A percentile compares a stretch with the other conserved stretches of the same genome.
Conservation (phyloP, 169 alveolate species). For the Plasmodium vinckei region DNA sequence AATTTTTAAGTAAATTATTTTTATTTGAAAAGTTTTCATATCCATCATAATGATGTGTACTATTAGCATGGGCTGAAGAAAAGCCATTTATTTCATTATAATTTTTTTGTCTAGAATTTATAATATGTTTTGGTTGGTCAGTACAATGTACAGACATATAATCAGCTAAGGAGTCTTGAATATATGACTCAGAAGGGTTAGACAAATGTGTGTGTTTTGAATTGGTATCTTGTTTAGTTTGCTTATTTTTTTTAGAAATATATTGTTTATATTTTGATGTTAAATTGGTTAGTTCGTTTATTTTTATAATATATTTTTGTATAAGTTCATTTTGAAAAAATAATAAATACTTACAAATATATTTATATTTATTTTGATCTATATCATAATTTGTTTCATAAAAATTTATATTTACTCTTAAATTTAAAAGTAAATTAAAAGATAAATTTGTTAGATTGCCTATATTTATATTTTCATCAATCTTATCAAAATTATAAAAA, state of each 20-base stretch:
- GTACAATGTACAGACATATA: too few species aligned
- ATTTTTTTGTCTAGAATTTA: too few species aligned
- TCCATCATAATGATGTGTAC: too few species aligned
- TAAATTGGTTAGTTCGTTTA: conserved; percentile 26
- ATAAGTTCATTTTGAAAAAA: conserved; percentile 35
- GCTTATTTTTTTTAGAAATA: not conserved
- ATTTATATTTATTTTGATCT: conserved; percentile 7
- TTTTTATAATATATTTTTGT: not conserved
- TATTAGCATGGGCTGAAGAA: too few species aligned
- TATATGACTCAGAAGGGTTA: too few species aligned
- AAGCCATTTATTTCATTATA: too few species aligned
- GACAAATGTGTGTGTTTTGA: too few species aligned
- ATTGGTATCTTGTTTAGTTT: not conserved
- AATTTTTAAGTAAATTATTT: too few species aligned
- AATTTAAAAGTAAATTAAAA: conserved; percentile 25
- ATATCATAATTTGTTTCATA: conserved; percentile 30
- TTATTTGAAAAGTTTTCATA: too few species aligned
- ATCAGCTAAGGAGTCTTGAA: too few species aligned
- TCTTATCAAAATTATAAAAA: conserved; percentile 5
- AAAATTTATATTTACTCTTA: conserved; percentile 34
- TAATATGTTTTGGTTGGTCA: too few species aligned
- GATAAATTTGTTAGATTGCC: conserved; percentile 22
- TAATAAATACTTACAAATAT: conserved; percentile 22
- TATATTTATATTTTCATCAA: conserved; percentile 30
- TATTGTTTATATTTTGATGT: conserved; percentile 17